phyloP scores from a whole-genome alignment of 2,329 filamentous ascomycete species.

The Penicillium thymicola region DNA sequence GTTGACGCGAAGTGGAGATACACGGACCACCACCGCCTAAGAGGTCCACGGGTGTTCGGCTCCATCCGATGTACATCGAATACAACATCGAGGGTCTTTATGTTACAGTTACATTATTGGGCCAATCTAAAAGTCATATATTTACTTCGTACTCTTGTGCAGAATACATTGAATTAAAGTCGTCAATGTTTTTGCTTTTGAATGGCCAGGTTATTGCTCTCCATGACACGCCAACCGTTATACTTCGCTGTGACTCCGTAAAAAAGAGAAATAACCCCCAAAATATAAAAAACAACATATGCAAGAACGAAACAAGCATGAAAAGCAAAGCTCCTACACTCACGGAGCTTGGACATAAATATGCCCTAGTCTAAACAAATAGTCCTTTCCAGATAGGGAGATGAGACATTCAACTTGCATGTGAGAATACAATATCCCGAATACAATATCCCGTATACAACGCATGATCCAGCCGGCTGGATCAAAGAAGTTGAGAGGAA shows the following conservation, averaged over 20 bases:
- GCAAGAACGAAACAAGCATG: slow-evolving; percentile 5
- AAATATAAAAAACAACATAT: slow-evolving; percentile 8
- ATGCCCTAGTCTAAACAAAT: not conserved
- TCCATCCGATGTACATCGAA: not conserved
- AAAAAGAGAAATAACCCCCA: slow-evolving; percentile 6
- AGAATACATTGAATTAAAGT: not conserved
- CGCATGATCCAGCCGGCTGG: not conserved
- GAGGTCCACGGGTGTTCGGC: not conserved
- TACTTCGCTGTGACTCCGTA: slow-evolving; percentile 12
- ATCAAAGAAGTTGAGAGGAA: not conserved
- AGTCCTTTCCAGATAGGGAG: not conserved
- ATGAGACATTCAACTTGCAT: not conserved
- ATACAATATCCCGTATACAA: not conserved
- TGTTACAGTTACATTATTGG: not conserved
- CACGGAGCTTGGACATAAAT: not conserved
- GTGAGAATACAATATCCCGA: not conserved
- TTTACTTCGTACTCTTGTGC: not conserved
- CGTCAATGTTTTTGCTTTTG: not conserved
- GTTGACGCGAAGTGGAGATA: slow-evolving; percentile 15
- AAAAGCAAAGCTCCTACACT: not conserved
- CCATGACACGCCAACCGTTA: slow-evolving; percentile 15
- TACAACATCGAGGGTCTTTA: not conserved
- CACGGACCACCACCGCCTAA: slow-evolving; percentile 39
- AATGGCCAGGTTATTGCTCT: slow-evolving; percentile 11
- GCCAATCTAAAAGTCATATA: not conserved